Base-by-base conservation (phyloP, 805 yeast genomes). In the Candida quercuum region DNA sequence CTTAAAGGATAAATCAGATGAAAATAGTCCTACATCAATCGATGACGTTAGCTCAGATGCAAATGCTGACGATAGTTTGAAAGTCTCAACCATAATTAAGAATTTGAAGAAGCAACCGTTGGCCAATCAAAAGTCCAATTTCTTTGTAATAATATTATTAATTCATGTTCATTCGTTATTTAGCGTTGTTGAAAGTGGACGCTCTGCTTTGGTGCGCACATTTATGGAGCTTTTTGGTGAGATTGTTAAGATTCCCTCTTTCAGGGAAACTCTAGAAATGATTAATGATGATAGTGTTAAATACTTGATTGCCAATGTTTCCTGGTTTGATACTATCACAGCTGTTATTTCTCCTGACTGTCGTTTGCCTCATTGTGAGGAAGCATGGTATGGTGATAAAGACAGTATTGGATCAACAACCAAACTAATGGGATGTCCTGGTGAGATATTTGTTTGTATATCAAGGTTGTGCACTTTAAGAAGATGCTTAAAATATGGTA, bases 281-380 rank as follows among this genome's bases (percentile, higher is more conserved):
- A 73, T 72, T 16, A 73, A 71, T 46, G 76, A 74, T 41, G 63
- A 71, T 6, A 71, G 72, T 6, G 56, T 29, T n/a, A 18, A 24
- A 12, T 29, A 74, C 1, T 58, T 72, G 21, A 68, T 73, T 6
- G 67, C 69, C 25, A 75, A 72, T n/a, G 49, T 76, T 13, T 68
- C 78, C 1, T 76, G 81, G 81, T 75, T 71, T 50, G 81, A 76
- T 45, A 75, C 81, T 1, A 71, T 75, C 5, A 59, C 74, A 21
- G 76, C 81, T 1, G 57, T 76, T 12, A 74, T 71, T 2, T 72
- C 79, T 1, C 75, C 80, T 1, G 81, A 75, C 51, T 74, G 74
- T 45, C 54, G 81, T 14, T 48, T 73, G 22, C 81, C 81, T 0
- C 73, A 59, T 39, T 73, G 78, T 52, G 67, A 63, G 21, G 69